phyloP scores from a whole-genome alignment of 192 early-diverging fungal genomes.

The Haplosporangium gracile region DNA sequence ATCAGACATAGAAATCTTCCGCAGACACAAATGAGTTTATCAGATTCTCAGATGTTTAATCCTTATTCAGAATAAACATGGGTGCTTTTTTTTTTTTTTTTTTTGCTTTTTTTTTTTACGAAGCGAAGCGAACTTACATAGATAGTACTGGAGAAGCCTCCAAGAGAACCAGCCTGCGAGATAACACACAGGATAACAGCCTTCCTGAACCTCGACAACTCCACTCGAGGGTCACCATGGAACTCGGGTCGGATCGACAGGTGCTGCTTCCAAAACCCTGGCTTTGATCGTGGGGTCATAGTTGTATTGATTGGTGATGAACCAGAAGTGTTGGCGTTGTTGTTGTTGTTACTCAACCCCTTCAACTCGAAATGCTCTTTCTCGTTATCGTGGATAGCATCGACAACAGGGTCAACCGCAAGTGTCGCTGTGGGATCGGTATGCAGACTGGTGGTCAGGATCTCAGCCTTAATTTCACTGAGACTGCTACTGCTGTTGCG shows the following conservation, averaged over 20 bases:
- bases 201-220: conserved; percentile 28
- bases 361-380: neutral
- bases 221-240: conserved; percentile 34
- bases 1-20: neutral
- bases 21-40: conserved; percentile 1
- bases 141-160: conserved; percentile 50
- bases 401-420: neutral
- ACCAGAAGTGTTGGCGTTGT: neutral
- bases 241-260: conserved; percentile 24
- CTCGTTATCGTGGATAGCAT: neutral
- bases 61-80: neutral
- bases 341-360: neutral
- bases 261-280: conserved; percentile 36
- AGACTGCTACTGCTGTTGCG: neutral
- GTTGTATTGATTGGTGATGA: neutral
- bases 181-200: conserved; percentile 37
- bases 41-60: neutral
- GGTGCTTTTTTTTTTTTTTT: neutral
- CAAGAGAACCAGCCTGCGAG: conserved; percentile 46
- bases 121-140: conserved; percentile 28
- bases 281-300: neutral
- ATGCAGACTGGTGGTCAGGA: conserved; percentile 2
- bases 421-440: conserved; percentile 22
- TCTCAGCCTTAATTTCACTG: neutral
- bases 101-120: no score